phyloP scores from a whole-genome alignment of 1,284 basidiomycete genomes.

The Boletus holoroseus region DNA sequence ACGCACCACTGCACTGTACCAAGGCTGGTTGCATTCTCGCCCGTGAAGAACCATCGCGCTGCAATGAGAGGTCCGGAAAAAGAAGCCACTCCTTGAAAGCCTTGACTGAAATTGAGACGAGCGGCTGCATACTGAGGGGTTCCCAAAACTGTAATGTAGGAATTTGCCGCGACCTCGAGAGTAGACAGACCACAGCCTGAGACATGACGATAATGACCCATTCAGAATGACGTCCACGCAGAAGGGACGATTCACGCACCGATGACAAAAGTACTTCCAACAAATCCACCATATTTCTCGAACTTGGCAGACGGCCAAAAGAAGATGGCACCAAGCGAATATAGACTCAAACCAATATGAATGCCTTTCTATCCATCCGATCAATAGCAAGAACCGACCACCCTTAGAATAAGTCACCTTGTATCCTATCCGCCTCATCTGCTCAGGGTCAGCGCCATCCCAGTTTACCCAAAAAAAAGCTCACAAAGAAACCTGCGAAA shows the following conservation, averaged over 20 bases:
- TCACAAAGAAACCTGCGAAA: constrained; percentile 51
- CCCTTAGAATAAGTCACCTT: constrained; percentile 38
- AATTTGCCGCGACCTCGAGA: constrained; percentile 73
- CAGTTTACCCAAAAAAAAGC: constrained; percentile 14
- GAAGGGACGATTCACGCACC: constrained; percentile 33
- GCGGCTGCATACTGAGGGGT: constrained; percentile 68
- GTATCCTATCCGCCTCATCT: constrained; percentile 59
- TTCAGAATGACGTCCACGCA: neutral
- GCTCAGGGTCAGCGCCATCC: constrained; percentile 13
- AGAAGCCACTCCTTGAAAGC: constrained; percentile 75
- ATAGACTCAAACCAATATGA: constrained; percentile 65
- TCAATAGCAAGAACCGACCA: constrained; percentile 1
- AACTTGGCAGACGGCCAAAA: constrained; percentile 79
- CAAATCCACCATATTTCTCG: constrained; percentile 65
- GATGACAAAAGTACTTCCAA: constrained; percentile 65
- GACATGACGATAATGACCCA: neutral
- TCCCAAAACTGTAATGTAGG: constrained; percentile 70
- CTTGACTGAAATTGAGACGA: constrained; percentile 77
- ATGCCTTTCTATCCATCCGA: constrained; percentile 45
- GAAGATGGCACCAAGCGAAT: constrained; percentile 69
- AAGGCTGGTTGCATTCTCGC: constrained; percentile 53
- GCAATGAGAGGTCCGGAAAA: constrained; percentile 80
- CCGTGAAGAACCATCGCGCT: constrained; percentile 68
- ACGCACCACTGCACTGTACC: constrained; percentile 68
- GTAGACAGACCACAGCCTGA: constrained; percentile 66